Percentiles rank a stretch among this genome's conserved stretches.
Evolutionary conservation across 2,329 filamentous ascomycete species (phyloP).

Genomic region (Penicillium hordei): DNA sequence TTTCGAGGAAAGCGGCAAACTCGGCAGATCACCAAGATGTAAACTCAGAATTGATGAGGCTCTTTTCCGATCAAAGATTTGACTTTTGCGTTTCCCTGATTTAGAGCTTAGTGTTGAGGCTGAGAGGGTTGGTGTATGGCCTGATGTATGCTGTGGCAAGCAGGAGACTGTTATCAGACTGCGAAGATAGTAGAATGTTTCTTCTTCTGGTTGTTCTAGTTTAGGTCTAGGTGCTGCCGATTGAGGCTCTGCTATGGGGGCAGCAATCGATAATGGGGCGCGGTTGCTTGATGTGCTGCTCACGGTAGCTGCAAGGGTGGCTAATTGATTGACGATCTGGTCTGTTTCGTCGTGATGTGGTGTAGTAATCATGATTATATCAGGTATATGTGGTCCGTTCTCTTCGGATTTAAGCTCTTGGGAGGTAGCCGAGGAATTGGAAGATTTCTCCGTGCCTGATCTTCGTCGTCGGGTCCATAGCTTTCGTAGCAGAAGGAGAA

Average conservation of each 20-base stretch:
- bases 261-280: background rate
- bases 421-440: too few relatives aligned
- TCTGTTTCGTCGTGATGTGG: slow-evolving; percentile 10
- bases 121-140: background rate
- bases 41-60: slow-evolving; percentile 22
- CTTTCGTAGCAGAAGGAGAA: slow-evolving; percentile 5
- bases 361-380: background rate
- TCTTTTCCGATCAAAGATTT: slow-evolving; percentile 14
- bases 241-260: background rate
- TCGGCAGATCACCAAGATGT: slow-evolving; percentile 16
- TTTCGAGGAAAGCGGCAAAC: slow-evolving; percentile 8
- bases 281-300: slow-evolving; percentile 3
- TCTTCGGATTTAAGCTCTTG: background rate
- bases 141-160: slow-evolving; percentile 4
- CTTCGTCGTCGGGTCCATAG: slow-evolving; percentile 3
- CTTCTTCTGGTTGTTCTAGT: slow-evolving; percentile 7
- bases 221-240: too few relatives aligned
- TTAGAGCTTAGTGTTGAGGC: slow-evolving; percentile 3
- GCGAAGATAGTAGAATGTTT: slow-evolving; percentile 23
- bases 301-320: slow-evolving; percentile 13
- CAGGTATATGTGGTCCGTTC: background rate
- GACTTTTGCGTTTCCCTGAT: background rate
- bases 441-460: background rate
- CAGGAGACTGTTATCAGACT: slow-evolving; percentile 24
- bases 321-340: slow-evolving; percentile 13